Conservation (phyloP, 768 basidiomycete species). For the Chalciporus chontae region DNA sequence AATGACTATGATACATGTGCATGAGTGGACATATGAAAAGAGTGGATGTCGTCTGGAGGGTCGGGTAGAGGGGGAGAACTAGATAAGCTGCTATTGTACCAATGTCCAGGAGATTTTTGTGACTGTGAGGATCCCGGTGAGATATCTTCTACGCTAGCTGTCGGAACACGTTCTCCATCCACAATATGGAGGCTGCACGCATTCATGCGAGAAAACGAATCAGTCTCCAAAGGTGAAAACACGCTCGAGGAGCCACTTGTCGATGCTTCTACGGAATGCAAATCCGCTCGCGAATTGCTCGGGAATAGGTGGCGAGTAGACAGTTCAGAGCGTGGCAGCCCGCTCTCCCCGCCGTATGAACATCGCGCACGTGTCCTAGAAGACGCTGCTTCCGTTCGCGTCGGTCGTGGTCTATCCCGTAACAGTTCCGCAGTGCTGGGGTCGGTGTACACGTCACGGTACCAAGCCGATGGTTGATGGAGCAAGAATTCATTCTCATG, state of each 20-base stretch:
- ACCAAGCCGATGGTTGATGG: no score
- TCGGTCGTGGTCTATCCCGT: no score
- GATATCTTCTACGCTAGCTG: constrained; percentile 5
- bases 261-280: constrained; percentile 10
- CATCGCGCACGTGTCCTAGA: background rate
- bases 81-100: constrained; percentile 6
- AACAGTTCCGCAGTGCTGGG: no score
- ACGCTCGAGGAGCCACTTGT: constrained; percentile 15
- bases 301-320: constrained; percentile 9
- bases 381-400: no score
- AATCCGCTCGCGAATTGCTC: constrained; percentile 6
- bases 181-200: background rate
- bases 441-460: no score
- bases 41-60: background rate
- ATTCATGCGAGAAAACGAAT: constrained; percentile 5
- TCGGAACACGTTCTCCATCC: background rate
- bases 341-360: background rate
- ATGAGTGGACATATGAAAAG: no score
- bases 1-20: no score
- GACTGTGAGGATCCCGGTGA: background rate
- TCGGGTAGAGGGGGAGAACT: background rate
- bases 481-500: no score
- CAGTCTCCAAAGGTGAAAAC: constrained; percentile 8
- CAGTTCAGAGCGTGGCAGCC: background rate
- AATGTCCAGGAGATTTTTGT: constrained; percentile 1